phyloP scores from a whole-genome alignment of 2,329 filamentous ascomycete species.

The Metarhizium humberi region DNA sequence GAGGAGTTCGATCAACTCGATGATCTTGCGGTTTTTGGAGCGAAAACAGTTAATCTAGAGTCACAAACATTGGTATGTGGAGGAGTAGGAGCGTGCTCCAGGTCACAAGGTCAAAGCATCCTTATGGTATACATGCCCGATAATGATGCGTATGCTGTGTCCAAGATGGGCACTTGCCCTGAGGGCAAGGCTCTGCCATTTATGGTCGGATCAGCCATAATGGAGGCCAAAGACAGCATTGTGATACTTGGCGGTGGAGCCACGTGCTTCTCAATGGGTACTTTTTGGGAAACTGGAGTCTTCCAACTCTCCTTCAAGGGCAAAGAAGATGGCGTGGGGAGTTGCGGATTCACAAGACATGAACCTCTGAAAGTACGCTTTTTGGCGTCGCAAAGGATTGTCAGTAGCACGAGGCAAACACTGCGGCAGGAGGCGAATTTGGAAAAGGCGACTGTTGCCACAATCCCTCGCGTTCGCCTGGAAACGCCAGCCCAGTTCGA shows the following conservation, averaged over 20 bases:
- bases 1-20: not conserved
- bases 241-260: conserved; percentile 70
- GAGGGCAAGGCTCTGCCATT: conserved; percentile 38
- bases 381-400: conserved; percentile 19
- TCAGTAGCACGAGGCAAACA: conserved; percentile 6
- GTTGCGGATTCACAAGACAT: not conserved
- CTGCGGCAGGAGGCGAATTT: not conserved
- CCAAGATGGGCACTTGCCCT: conserved; percentile 3
- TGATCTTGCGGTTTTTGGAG: conserved; percentile 22
- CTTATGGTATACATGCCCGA: conserved; percentile 13
- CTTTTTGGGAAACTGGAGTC: conserved; percentile 64
- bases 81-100: conserved; percentile 20
- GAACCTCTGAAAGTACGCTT: conserved; percentile 8
- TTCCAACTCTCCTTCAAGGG: conserved; percentile 28
- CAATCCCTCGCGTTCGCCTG: conserved; percentile 44
- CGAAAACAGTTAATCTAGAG: conserved; percentile 15
- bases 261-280: conserved; percentile 85
- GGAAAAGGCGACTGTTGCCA: conserved; percentile 12
- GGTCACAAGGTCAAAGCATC: conserved; percentile 19
- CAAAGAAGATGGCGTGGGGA: not conserved
- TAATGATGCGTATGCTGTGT: conserved; percentile 24
- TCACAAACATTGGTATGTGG: conserved; percentile 19
- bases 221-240: conserved; percentile 38
- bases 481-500: conserved; percentile 48
- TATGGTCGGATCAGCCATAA: conserved; percentile 57